Percentiles rank a stretch among this genome's conserved stretches.
Conservation (phyloP, 805 yeast species). For the Zygosaccharomyces bailii region DNA sequence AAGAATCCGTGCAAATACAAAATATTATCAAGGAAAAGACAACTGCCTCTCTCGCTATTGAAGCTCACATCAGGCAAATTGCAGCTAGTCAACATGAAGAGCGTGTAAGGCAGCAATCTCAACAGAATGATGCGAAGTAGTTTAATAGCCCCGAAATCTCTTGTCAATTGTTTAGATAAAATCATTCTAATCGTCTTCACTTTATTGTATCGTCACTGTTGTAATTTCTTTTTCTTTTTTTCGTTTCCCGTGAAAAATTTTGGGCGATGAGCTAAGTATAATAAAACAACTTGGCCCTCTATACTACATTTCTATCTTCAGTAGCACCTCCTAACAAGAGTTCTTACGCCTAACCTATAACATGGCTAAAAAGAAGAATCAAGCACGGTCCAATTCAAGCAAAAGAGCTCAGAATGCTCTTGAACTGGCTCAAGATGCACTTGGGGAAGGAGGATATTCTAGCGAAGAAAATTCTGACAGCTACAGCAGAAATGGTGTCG, state of each 20-base stretch:
- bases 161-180: neutral
- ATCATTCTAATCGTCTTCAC: neutral
- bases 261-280: neutral
- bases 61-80: conserved; percentile 31
- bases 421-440: conserved; percentile 46
- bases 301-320: no score
- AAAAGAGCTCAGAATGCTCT: conserved; percentile 49
- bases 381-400: conserved; percentile 29
- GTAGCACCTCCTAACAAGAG: no score
- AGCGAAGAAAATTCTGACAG: conserved; percentile 33
- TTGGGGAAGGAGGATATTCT: conserved; percentile 32
- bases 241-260: conserved; percentile 4
- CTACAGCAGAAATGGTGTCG: conserved; percentile 37
- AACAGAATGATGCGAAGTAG: conserved; percentile 5
- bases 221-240: neutral
- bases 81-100: conserved; percentile 29
- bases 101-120: conserved; percentile 24
- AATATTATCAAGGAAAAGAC: conserved; percentile 73
- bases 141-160: neutral
- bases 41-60: conserved; percentile 38
- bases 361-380: conserved; percentile 33
- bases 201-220: neutral
- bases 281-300: no score
- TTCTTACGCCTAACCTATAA: no score
- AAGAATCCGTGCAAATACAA: conserved; percentile 70